Evolutionary conservation across 106 monocot species (phyloP).

Genomic region (Vanilla planifolia): DNA sequence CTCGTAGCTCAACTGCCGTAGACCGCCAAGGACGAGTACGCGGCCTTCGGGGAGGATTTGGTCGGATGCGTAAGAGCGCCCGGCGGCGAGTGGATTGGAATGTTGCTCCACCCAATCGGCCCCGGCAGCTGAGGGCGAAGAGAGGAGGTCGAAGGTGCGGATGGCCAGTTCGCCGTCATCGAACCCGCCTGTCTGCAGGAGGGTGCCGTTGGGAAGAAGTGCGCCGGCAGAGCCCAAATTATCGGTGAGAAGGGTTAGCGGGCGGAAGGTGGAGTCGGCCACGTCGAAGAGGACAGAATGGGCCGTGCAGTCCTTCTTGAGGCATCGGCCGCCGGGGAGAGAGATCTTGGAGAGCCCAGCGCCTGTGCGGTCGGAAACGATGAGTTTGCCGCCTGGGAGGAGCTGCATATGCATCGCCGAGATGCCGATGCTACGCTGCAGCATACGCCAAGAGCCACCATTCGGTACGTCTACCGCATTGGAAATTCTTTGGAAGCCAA

Average conservation of each 20-base stretch:
- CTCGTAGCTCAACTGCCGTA: conserved; percentile 48
- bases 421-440: conserved; percentile 54
- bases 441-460: conserved; percentile 62
- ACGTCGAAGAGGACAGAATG: conserved; percentile 64
- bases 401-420: conserved; percentile 82
- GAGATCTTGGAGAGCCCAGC: conserved; percentile 55
- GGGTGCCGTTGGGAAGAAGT: conserved; percentile 64
- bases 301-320: conserved; percentile 48
- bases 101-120: conserved; percentile 54
- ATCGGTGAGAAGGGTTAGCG: conserved; percentile 46
- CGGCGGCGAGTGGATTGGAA: conserved; percentile 19
- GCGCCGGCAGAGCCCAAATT: conserved; percentile 79
- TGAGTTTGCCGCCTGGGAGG: conserved; percentile 48
- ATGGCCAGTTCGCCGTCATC: conserved; percentile 36
- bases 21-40: conserved; percentile 56
- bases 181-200: conserved; percentile 70
- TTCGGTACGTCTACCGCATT: conserved; percentile 34
- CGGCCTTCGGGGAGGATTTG: conserved; percentile 61
- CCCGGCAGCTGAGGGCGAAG: conserved; percentile 11
- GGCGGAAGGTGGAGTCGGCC: conserved; percentile 25
- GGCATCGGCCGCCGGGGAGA: conserved; percentile 23
- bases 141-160: conserved; percentile 35
- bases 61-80: conserved; percentile 69
- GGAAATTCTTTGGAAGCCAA: no score
- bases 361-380: conserved; percentile 81